Evolutionary conservation across 768 basidiomycete genomes (phyloP).

Genomic region (Austroboletus festivus): DNA sequence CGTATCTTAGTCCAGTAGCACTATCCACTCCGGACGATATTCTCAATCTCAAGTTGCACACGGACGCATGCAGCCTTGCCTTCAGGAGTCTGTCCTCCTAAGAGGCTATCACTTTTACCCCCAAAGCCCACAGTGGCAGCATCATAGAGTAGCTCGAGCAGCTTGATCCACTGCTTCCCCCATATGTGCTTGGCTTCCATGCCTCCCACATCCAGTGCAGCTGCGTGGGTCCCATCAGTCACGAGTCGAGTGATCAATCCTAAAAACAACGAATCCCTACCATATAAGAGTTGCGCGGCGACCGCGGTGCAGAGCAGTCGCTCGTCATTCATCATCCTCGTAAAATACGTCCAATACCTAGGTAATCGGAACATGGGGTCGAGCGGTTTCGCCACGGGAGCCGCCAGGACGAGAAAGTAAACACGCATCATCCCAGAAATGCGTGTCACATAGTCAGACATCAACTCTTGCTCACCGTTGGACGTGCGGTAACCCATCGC

Average conservation of each 20-base stretch:
- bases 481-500: constrained; percentile 55
- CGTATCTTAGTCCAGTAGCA: constrained; percentile 8
- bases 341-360: constrained; percentile 70
- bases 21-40: constrained; percentile 42
- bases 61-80: constrained; percentile 63
- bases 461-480: constrained; percentile 47
- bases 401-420: constrained; percentile 69
- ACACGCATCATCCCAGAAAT: constrained; percentile 81
- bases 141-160: constrained; percentile 63
- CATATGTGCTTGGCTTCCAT: constrained; percentile 56
- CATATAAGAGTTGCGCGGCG: constrained; percentile 65
- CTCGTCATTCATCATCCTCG: constrained; percentile 54
- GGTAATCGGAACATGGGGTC: constrained; percentile 54
- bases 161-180: constrained; percentile 79
- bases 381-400: constrained; percentile 39
- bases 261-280: constrained; percentile 36
- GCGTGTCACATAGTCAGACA: constrained; percentile 61
- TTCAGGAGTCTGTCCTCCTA: constrained; percentile 61
- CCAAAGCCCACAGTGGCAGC: constrained; percentile 56
- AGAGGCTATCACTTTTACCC: constrained; percentile 29
- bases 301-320: constrained; percentile 53
- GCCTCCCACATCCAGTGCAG: constrained; percentile 71
- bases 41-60: constrained; percentile 63
- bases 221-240: constrained; percentile 36
- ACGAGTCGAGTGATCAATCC: neutral